Percentiles rank a stretch among this genome's conserved stretches.
phyloP scores from a whole-genome alignment of 345 rosid species.

The Laguncularia racemosa region DNA sequence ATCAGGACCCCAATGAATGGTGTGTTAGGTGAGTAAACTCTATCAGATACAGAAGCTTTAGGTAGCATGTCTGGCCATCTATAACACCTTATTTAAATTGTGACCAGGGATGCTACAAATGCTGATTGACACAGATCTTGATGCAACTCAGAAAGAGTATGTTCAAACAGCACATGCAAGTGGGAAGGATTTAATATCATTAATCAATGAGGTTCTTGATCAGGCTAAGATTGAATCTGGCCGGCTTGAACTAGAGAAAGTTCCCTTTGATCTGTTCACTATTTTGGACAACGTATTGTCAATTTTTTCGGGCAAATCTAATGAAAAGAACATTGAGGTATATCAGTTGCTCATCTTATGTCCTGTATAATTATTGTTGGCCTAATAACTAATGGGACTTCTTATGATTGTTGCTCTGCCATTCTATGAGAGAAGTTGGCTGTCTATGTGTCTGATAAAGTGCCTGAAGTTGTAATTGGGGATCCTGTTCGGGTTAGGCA shows the following conservation, averaged over 20 bases:
- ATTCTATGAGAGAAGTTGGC: conserved; percentile 56
- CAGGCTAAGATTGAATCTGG: conserved; percentile 99
- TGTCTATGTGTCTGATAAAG: conserved; percentile 67
- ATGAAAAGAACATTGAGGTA: conserved; percentile 84
- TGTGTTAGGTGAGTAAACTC: conserved; percentile 45
- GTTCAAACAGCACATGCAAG: conserved; percentile 86
- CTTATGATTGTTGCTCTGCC: conserved; percentile 8
- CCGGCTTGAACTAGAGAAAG: conserved; percentile 79
- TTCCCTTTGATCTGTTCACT: conserved; percentile 69
- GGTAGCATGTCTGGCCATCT: conserved; percentile 2
- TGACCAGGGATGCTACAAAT: conserved; percentile 81
- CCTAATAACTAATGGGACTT: conserved; percentile 12
- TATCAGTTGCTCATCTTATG: neutral
- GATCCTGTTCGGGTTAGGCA: conserved; percentile 84
- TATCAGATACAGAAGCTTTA: neutral
- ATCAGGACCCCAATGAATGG: conserved; percentile 97
- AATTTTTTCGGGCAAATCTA: conserved; percentile 58
- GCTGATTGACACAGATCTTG: conserved; percentile 89
- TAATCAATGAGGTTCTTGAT: conserved; percentile 92
- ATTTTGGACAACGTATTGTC: conserved; percentile 77
- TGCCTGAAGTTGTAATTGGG: conserved; percentile 77
- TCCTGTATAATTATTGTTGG: conserved; percentile 1
- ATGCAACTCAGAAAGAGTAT: conserved; percentile 64
- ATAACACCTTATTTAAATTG: conserved; percentile 8
- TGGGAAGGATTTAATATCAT: conserved; percentile 74